These are phyloP conservation scores for Mucuna pruriens DNA, from an alignment of 306 rosid genomes.

Conservation along the genomic window DNA sequence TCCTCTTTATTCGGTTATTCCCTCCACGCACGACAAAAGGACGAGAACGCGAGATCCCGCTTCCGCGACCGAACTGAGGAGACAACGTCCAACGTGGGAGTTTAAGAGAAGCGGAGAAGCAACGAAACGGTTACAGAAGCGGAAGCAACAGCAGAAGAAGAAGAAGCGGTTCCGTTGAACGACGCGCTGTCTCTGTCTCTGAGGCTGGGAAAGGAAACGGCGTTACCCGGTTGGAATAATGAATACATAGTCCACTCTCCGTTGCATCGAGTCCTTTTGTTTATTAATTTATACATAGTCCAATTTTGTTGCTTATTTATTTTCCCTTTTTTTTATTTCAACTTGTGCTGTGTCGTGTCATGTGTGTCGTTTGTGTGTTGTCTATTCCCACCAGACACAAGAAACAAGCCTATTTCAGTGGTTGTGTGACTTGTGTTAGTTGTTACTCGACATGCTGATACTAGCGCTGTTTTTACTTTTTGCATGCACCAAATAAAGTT, in stretches of 20 bases:
- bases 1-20: constrained; percentile 42
- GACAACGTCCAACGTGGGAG: not conserved
- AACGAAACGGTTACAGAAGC: constrained; percentile 18
- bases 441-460: constrained; percentile 29
- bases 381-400: constrained; percentile 34
- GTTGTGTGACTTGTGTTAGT: constrained; percentile 17
- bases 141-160: not conserved
- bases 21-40: too few relatives aligned
- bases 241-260: constrained; percentile 10
- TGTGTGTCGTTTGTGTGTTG: constrained; percentile 40
- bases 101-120: not conserved
- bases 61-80: not conserved
- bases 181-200: not conserved
- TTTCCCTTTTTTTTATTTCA: constrained; percentile 5
- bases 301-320: not conserved
- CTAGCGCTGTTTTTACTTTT: not conserved
- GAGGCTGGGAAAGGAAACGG: constrained; percentile 40
- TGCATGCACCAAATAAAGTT: not conserved
- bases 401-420: constrained; percentile 34
- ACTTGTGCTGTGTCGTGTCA: constrained; percentile 40
- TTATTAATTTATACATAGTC: constrained; percentile 23
- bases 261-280: not conserved
- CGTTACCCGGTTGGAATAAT: constrained; percentile 38
- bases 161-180: not conserved
- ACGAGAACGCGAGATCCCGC: constrained; percentile 47